Percentiles rank a stretch among this genome's conserved stretches.
These are phyloP conservation scores for Populus hybrid DNA, from an alignment of 441 rosid species.

Conservation along the genomic window DNA sequence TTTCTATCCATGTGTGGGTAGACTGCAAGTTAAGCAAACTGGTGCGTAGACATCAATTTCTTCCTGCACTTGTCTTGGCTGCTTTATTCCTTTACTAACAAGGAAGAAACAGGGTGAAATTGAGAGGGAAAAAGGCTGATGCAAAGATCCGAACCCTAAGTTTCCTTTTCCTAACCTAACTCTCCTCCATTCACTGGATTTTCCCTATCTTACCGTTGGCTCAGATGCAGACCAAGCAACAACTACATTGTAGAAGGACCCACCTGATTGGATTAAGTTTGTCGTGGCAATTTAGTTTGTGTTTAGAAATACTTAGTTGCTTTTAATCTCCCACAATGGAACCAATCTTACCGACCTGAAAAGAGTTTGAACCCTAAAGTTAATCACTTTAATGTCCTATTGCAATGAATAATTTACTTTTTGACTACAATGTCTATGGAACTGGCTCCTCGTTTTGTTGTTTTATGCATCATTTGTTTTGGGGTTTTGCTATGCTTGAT, in stretches of 20 bases:
- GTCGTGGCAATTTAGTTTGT: neutral
- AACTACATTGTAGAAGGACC: constrained; percentile 17
- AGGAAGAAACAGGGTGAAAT: constrained; percentile 19
- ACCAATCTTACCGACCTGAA: constrained; percentile 31
- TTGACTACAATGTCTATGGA: constrained; percentile 8
- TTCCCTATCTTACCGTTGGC: constrained; percentile 45
- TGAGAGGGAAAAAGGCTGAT: constrained; percentile 16
- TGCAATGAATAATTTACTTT: constrained; percentile 10
- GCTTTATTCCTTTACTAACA: constrained; percentile 44
- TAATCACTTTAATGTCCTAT: constrained; percentile 8
- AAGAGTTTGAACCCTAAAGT: neutral
- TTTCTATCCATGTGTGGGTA: constrained; percentile 28
- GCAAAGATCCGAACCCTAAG: constrained; percentile 35
- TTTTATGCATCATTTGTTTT: constrained; percentile 11
- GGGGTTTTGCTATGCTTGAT: neutral
- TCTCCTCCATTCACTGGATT: constrained; percentile 35
- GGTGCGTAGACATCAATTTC: constrained; percentile 20
- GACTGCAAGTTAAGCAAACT: constrained; percentile 56
- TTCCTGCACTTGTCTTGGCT: constrained; percentile 19
- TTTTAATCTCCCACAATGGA: constrained; percentile 10
- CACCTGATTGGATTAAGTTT: constrained; percentile 8
- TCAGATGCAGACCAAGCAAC: constrained; percentile 42
- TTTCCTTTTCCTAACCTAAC: constrained; percentile 56
- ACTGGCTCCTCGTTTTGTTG: constrained; percentile 9
- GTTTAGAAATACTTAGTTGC: neutral